phyloP scores from a whole-genome alignment of 1,139 yeast species.

The Yamadazyma atmosphaerica region DNA sequence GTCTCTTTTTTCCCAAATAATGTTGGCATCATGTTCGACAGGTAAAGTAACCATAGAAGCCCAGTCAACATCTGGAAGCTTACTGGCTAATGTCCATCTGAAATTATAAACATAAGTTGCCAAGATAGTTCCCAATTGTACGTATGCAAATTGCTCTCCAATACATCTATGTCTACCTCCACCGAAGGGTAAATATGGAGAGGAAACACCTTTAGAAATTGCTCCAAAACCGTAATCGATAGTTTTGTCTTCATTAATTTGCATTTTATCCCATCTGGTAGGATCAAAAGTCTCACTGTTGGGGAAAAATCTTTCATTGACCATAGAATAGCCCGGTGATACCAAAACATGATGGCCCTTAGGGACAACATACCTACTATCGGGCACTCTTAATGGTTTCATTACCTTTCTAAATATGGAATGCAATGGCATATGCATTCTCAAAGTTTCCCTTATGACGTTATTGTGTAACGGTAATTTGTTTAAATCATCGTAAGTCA shows the following conservation, averaged over 20 bases:
- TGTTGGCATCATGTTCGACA: slow-evolving; percentile 65
- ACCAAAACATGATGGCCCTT: slow-evolving; percentile 86
- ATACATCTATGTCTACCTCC: slow-evolving; percentile 99
- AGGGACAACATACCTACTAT: slow-evolving; percentile 80
- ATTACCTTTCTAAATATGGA: slow-evolving; percentile 91
- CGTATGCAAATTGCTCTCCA: slow-evolving; percentile 97
- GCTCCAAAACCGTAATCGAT: slow-evolving; percentile 96
- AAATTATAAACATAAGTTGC: slow-evolving; percentile 73
- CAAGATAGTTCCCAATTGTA: slow-evolving; percentile 86
- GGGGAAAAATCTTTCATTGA: slow-evolving; percentile 76
- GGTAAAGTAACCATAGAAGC: slow-evolving; percentile 95
- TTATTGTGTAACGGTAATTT: slow-evolving; percentile 80
- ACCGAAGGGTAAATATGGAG: slow-evolving; percentile 96
- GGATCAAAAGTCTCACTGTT: slow-evolving; percentile 72
- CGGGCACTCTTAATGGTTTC: slow-evolving; percentile 77
- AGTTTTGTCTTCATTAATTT: slow-evolving; percentile 50
- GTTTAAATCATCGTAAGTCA: slow-evolving; percentile 81
- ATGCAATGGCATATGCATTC: slow-evolving; percentile 95
- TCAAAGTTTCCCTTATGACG: slow-evolving; percentile 86
- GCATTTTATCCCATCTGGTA: slow-evolving; percentile 75
- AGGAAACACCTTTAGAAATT: slow-evolving; percentile 90
- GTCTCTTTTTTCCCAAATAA: slow-evolving; percentile 72
- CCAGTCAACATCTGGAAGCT: slow-evolving; percentile 79
- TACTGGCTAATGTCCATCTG: slow-evolving; percentile 71
- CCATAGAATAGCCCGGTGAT: slow-evolving; percentile 90